These are phyloP conservation scores for Xylariomycetidae sp. DNA, from an alignment of 2,329 filamentous ascomycete genomes.

Conservation along the genomic window DNA sequence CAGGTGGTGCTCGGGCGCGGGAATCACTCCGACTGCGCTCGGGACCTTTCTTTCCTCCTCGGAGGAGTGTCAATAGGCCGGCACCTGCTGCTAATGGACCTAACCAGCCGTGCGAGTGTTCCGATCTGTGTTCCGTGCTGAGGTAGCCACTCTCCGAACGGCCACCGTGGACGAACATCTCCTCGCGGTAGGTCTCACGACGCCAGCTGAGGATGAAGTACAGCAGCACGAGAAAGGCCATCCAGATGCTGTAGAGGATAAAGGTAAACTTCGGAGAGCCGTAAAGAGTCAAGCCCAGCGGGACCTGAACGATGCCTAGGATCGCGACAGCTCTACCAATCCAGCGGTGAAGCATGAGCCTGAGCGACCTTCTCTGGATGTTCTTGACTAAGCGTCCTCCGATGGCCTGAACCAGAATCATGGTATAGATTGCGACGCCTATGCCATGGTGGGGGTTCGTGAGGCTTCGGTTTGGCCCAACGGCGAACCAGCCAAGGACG, in stretches of 20 bases:
- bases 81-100: constrained; percentile 48
- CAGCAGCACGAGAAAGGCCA: constrained; percentile 61
- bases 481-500: constrained; percentile 70
- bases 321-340: constrained; percentile 70
- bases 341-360: constrained; percentile 78
- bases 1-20: constrained; percentile 32
- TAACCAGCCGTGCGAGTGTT: constrained; percentile 41
- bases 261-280: constrained; percentile 83
- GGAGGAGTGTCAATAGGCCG: constrained; percentile 40
- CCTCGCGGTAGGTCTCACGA: constrained; percentile 48
- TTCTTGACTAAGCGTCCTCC: constrained; percentile 59
- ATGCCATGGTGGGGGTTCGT: constrained; percentile 84
- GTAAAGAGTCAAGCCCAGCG: constrained; percentile 84
- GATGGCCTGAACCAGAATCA: constrained; percentile 65
- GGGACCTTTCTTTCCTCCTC: constrained; percentile 37
- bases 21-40: constrained; percentile 34
- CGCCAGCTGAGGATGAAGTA: constrained; percentile 79
- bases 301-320: constrained; percentile 79
- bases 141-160: constrained; percentile 40
- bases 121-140: constrained; percentile 26
- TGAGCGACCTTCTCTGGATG: constrained; percentile 42
- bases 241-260: constrained; percentile 77
- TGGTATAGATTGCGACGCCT: constrained; percentile 69
- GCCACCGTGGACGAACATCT: constrained; percentile 51
- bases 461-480: constrained; percentile 63